Base-by-base conservation (phyloP, 2,329 filamentous ascomycete species). In the Tolypocladium endophyticum region DNA sequence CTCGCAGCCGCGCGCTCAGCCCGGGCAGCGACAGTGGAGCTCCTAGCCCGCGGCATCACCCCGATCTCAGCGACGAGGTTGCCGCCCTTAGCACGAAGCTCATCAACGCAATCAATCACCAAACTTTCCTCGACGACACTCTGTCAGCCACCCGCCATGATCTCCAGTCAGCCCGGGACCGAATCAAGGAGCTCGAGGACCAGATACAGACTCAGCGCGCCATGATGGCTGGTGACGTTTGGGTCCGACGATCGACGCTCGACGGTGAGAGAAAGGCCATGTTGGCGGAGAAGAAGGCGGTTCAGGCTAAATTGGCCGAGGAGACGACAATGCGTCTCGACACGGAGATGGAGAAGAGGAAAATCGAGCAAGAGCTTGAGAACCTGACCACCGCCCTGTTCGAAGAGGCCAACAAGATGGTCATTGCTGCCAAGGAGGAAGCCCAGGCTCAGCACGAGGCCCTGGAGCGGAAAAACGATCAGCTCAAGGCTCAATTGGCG, bases 351-450 rank as follows among this genome's bases (percentile, higher is more conserved):
- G 89, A 90, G 59, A 96, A 94, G 78, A 90, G 88, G 73, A 87
- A 87, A 63, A 96, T 97, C 36, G 94, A 99, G 72, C 87, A 89
- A 66, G 94, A 99, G 73, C 77, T 99, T 54, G 94, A 97, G 75
- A 90, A 86, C 58, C 75, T 99, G 64, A 97, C 94, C 0, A 87
- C 91, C 1, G 92, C 91, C 35, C 81, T 99, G n/a, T 99, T 99
- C 64, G 92, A 97, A 71, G 93, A 99, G 78, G 94, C 94, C 56
- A 97, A 99, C 76, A 92, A 89, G 80, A 97, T 99, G 93, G 94
- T 99, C 58, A 90, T 93, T 47, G 71, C 68, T 20, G 93, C 93
- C 43, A 90, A 96, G 69, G 91, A 92, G 71, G 90, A 96, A 62
- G 92, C 94, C 11, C 87, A 92, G 62, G 86, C 84, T 64, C 91